Evolutionary conservation across 2,329 filamentous ascomycete species (phyloP).

Genomic region (Apiospora arundinis): DNA sequence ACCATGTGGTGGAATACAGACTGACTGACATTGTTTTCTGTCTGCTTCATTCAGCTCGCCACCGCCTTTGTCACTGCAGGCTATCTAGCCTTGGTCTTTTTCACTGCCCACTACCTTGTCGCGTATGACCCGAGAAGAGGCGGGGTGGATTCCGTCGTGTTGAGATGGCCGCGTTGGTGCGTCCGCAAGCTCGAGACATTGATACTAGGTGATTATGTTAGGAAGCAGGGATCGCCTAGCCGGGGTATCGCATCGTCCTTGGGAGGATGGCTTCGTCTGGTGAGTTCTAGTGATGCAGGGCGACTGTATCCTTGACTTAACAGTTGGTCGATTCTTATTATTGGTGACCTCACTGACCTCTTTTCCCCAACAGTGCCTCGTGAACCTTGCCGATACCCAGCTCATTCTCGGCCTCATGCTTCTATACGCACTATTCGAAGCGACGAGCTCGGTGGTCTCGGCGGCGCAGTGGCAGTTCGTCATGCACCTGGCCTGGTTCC

Average conservation of each 20-base stretch:
- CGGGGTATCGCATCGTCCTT: background rate
- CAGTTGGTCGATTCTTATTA: background rate
- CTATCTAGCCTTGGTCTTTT: background rate
- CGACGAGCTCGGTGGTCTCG: background rate
- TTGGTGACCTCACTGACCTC: background rate
- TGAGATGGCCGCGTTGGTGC: background rate
- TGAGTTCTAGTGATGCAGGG: background rate
- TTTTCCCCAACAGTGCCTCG: background rate
- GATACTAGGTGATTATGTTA: background rate
- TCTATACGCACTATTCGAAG: background rate
- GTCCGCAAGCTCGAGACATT: background rate
- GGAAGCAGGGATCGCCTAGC: background rate
- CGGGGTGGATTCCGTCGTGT: background rate
- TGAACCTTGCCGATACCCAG: background rate
- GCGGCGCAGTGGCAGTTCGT: conserved; percentile 14
- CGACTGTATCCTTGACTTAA: background rate
- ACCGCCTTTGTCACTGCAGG: background rate
- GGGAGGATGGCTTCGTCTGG: background rate
- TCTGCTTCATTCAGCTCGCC: background rate
- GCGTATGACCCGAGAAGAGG: background rate
- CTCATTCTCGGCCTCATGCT: background rate
- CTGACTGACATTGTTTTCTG: background rate
- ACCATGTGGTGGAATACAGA: background rate
- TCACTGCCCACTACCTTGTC: background rate
- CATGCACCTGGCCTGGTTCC: conserved; percentile 11